These are phyloP conservation scores for Cardamine occulta DNA, from an alignment of 345 rosid species.

Conservation along the genomic window DNA sequence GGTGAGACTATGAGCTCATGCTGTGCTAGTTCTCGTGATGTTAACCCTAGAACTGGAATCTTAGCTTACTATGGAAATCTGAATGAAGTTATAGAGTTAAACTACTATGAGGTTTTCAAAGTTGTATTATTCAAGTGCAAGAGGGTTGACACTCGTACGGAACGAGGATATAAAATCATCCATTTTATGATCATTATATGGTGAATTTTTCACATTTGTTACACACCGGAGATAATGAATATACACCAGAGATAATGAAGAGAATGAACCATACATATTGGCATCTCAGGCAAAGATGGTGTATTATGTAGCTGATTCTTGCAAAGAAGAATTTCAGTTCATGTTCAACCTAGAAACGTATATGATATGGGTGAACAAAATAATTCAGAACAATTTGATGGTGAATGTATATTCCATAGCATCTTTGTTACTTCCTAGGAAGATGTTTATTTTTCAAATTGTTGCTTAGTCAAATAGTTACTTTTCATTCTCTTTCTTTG, in stretches of 20 bases:
- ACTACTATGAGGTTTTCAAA: constrained; percentile 21
- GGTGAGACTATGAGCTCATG: no score
- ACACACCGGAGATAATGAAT: neutral
- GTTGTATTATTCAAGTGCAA: neutral
- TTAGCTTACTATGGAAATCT: neutral
- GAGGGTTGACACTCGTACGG: neutral
- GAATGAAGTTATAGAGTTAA: constrained; percentile 10
- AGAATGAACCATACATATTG: constrained; percentile 5
- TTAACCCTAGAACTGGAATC: no score
- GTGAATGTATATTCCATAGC: neutral
- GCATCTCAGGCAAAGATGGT: neutral
- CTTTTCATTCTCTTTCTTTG: no score
- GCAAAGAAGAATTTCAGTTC: neutral
- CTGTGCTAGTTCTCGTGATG: no score
- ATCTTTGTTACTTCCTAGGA: neutral
- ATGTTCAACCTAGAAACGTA: neutral
- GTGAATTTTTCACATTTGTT: neutral
- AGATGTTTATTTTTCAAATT: no score
- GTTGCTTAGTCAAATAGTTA: no score
- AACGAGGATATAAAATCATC: neutral
- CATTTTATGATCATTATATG: constrained; percentile 6
- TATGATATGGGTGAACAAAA: neutral
- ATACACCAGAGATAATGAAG: neutral
- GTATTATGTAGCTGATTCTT: neutral
- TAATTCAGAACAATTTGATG: neutral